These are phyloP conservation scores for Erodium chrysanthum DNA, from an alignment of 441 rosid species.

Conservation along the genomic window DNA sequence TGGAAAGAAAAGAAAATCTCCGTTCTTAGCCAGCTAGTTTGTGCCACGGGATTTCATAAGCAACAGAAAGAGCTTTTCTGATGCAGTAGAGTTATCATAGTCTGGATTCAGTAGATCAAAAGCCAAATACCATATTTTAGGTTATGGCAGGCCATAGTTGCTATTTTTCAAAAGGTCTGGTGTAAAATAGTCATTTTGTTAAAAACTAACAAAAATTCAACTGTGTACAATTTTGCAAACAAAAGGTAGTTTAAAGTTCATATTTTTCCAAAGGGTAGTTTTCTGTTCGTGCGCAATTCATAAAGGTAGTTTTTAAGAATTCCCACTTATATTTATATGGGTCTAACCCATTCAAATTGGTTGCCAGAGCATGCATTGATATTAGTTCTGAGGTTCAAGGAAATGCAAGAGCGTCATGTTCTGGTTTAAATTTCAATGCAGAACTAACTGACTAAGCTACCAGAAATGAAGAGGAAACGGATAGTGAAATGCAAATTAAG, in stretches of 20 bases:
- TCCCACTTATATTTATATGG: constrained; percentile 2
- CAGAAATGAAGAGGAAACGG: neutral
- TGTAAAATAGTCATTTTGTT: no score
- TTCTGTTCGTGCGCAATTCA: no score
- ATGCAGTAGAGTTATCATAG: neutral
- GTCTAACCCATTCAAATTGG: neutral
- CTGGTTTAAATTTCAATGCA: neutral
- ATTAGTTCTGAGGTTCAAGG: neutral
- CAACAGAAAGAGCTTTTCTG: neutral
- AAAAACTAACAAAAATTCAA: no score
- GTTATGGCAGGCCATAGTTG: no score
- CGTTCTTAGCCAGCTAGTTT: neutral
- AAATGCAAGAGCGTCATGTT: neutral
- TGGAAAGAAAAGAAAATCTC: neutral
- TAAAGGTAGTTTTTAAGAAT: no score
- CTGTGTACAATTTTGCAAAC: no score
- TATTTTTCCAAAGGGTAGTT: no score
- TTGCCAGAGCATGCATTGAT: constrained; percentile 1
- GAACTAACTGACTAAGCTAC: neutral
- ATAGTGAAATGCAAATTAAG: constrained; percentile 1
- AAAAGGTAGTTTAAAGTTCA: no score
- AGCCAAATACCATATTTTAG: no score
- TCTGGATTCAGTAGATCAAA: no score
- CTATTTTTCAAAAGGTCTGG: no score
- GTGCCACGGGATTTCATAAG: neutral